Percentiles rank a stretch among this genome's conserved stretches.
Evolutionary conservation across 106 monocot species (phyloP).

Genomic region (Cymbidium sinense): DNA sequence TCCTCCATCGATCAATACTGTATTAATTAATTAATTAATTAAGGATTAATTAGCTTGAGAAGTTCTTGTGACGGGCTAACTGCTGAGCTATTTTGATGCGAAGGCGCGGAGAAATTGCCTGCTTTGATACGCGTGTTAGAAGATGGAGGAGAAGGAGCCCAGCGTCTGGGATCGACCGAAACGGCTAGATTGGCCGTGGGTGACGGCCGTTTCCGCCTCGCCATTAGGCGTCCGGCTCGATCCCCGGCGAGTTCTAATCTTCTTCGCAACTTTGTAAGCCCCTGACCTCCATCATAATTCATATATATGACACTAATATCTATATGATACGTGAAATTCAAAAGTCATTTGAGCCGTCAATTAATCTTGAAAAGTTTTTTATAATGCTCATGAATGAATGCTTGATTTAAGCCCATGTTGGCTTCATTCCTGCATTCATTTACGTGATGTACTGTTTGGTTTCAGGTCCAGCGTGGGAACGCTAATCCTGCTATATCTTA

Average conservation of each 20-base stretch:
- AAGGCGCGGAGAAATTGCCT: neutral
- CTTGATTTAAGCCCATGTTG: no score
- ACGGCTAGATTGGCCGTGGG: neutral
- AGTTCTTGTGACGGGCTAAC: neutral
- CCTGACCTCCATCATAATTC: neutral
- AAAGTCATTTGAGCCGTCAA: no score
- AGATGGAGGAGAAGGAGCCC: neutral
- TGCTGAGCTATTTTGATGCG: neutral
- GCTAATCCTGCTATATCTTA: constrained; percentile 72
- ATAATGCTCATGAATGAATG: no score
- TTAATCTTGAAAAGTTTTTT: no score
- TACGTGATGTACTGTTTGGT: neutral
- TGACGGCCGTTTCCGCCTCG: neutral
- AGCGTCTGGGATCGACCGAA: neutral
- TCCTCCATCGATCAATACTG: no score
- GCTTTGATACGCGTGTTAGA: constrained; percentile 2
- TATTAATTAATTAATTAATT: no score
- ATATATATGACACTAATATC: no score
- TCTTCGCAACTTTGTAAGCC: constrained; percentile 15
- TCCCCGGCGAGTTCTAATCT: constrained; percentile 7
- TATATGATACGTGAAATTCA: no score
- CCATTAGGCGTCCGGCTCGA: constrained; percentile 3
- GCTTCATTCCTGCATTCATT: no score
- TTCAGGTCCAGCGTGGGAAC: constrained; percentile 90
- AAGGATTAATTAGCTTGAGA: no score